Evolutionary conservation across 192 early-diverging fungal species (phyloP), one percentile per base, ranked within the genome.

Genomic region (Linnemannia zychae): DNA sequence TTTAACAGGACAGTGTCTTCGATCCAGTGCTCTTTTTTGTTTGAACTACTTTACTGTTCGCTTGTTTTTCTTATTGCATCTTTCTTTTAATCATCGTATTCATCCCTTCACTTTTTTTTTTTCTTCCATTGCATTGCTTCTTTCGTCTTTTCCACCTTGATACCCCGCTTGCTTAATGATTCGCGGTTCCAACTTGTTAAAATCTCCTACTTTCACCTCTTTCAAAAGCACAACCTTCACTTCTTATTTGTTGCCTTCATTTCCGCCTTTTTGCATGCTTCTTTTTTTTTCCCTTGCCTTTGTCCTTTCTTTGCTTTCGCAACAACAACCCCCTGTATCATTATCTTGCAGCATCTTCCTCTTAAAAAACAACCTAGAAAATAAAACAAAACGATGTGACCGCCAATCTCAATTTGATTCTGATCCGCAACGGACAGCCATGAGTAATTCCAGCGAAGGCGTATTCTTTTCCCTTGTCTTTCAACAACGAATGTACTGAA

Each of bases 1-100:
- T 82, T 44, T 82, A 52, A 70, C 33, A n/a, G 18, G 2, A 72
- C 28, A 68, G 34, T 34, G 3, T 71, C 49, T 71, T 57, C 65
- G 22, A 75, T 24, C 37, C 49, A 68, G 52, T 80, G 69, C 73
- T 67, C 70, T 0, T 17, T 40, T 53, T 36, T 44, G 46, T 28
- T 50, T 47, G 5, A 60, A n/a, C n/a, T n/a, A n/a, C n/a, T 71
- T 66, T 47, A 20, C 24, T 44, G 36, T 71, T 74, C 66, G 7
- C 44, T 50, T 66, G 22, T 50, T 33, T 72, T 80, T 63, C 49
- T 67, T 57, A 34, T 57, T 75, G 65, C 44, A 67, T 66, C 50
- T n/a, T 75, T 79, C 49, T 47, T 68, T 5, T 81, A 70, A 46
- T 69, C 75, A 68, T 70, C 33, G 38, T 38, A 67, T 67, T 49